Evolutionary conservation across 345 rosid genomes (phyloP).

Genomic region (Pistacia vera): DNA sequence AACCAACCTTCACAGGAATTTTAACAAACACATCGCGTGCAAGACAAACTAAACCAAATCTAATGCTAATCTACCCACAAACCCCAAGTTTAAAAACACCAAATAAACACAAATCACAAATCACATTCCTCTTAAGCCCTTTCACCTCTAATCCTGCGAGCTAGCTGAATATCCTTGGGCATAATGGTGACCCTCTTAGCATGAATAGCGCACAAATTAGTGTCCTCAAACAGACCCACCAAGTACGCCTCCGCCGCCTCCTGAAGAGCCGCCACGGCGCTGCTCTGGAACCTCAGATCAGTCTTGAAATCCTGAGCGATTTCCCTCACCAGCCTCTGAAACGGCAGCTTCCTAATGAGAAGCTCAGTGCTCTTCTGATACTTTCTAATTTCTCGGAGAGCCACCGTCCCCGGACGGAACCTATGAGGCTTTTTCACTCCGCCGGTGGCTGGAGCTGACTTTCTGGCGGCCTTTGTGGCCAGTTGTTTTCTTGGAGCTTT

Average conservation of each 20-base stretch:
- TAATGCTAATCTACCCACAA: not conserved
- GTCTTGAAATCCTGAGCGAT: too few relatives aligned
- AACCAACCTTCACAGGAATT: not conserved
- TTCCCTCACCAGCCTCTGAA: too few relatives aligned
- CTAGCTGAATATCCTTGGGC: slow-evolving; percentile 61
- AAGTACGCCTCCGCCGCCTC: too few relatives aligned
- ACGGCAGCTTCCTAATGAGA: too few relatives aligned
- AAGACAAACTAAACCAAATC: too few relatives aligned
- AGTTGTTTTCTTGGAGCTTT: too few relatives aligned
- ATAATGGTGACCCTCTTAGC: slow-evolving; percentile 60
- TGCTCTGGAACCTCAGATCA: slow-evolving; percentile 60
- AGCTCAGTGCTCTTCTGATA: slow-evolving; percentile 62
- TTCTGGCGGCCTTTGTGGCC: slow-evolving; percentile 56
- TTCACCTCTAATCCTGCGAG: slow-evolving; percentile 56
- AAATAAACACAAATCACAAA: too few relatives aligned
- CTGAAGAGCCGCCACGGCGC: slow-evolving; percentile 63
- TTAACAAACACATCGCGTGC: too few relatives aligned
- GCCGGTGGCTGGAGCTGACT: slow-evolving; percentile 59
- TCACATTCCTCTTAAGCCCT: slow-evolving; percentile 32
- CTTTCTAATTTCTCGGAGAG: slow-evolving; percentile 58
- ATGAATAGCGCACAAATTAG: slow-evolving; percentile 56
- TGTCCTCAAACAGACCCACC: slow-evolving; percentile 55
- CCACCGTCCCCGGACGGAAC: slow-evolving; percentile 57
- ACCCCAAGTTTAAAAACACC: too few relatives aligned
- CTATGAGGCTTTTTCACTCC: slow-evolving; percentile 67